Evolutionary conservation across 1,284 basidiomycete species (phyloP).

Genomic region (Mycena citricolor): DNA sequence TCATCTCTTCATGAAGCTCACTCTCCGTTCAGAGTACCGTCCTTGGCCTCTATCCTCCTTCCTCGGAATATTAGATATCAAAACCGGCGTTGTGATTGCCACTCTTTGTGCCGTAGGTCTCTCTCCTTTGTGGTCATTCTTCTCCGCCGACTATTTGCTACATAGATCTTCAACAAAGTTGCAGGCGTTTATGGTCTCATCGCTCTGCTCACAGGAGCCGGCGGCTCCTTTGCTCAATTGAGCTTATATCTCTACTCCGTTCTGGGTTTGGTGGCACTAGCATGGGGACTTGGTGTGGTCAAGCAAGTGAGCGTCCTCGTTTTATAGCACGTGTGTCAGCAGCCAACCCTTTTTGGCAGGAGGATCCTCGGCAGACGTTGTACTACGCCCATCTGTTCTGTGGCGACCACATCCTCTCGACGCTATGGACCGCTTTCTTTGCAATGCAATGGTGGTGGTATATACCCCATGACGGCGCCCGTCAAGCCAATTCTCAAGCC

Average conservation of each 20-base stretch:
- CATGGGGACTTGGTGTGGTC: constrained; percentile 87
- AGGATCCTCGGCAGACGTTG: constrained; percentile 80
- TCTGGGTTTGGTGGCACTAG: constrained; percentile 75
- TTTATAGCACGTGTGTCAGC: constrained; percentile 14
- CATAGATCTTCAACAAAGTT: constrained; percentile 93
- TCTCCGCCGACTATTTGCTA: constrained; percentile 2
- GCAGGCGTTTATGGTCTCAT: constrained; percentile 97
- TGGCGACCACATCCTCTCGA: constrained; percentile 91
- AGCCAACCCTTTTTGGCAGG: constrained; percentile 50
- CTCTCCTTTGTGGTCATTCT: constrained; percentile 42
- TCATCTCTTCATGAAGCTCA: constrained; percentile 63
- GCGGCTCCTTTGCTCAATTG: constrained; percentile 88
- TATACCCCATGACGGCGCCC: constrained; percentile 86
- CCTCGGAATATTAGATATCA: constrained; percentile 83
- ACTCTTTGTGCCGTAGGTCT: constrained; percentile 80
- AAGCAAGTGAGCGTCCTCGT: constrained; percentile 61
- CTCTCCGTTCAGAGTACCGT: constrained; percentile 75
- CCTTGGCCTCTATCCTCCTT: constrained; percentile 80
- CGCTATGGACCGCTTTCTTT: constrained; percentile 90
- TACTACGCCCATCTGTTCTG: constrained; percentile 93
- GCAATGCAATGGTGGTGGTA: constrained; percentile 88
- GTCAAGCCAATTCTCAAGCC: constrained; percentile 78
- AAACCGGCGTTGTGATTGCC: constrained; percentile 84
- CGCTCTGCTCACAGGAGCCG: constrained; percentile 81
- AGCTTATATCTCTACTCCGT: constrained; percentile 93